These are phyloP conservation scores for Torulaspora maleeae DNA, from an alignment of 805 yeast genomes.

Conservation along the genomic window DNA sequence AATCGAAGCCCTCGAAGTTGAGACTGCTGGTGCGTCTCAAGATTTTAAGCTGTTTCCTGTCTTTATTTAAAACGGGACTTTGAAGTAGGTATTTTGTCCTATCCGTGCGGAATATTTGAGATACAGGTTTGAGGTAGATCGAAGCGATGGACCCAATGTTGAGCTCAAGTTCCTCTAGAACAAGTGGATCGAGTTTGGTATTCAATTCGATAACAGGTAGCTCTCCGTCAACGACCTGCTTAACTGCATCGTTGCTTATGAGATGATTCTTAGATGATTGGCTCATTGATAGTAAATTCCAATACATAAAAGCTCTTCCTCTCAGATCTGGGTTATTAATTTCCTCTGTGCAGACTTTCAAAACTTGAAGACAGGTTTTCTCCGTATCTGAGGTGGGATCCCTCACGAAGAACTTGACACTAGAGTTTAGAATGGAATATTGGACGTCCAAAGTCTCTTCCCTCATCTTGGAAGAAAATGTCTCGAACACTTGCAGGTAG, in stretches of 20 bases:
- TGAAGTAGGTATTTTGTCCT: slow-evolving; percentile 46
- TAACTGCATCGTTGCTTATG: slow-evolving; percentile 38
- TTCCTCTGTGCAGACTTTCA: slow-evolving; percentile 70
- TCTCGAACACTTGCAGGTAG: slow-evolving; percentile 23
- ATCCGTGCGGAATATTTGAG: slow-evolving; percentile 68
- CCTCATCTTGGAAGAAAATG: slow-evolving; percentile 42
- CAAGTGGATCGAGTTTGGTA: slow-evolving; percentile 62
- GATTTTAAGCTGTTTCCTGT: slow-evolving; percentile 19
- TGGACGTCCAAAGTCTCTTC: slow-evolving; percentile 75
- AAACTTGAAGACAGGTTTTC: slow-evolving; percentile 49
- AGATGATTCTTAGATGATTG: slow-evolving; percentile 29
- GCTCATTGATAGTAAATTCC: slow-evolving; percentile 61
- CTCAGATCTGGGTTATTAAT: slow-evolving; percentile 78
- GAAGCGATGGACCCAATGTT: slow-evolving; percentile 80
- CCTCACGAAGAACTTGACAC: slow-evolving; percentile 60
- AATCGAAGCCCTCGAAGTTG: slow-evolving; percentile 18
- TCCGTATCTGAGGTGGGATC: slow-evolving; percentile 51
- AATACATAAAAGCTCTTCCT: slow-evolving; percentile 79
- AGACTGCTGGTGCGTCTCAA: slow-evolving; percentile 12
- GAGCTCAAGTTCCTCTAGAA: slow-evolving; percentile 76
- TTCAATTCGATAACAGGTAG: slow-evolving; percentile 64
- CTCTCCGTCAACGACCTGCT: slow-evolving; percentile 53
- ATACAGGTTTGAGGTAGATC: slow-evolving; percentile 76
- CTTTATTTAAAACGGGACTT: slow-evolving; percentile 45
- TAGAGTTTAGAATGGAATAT: slow-evolving; percentile 65